These are phyloP conservation scores for Marasmius fiardii DNA, from an alignment of 1,284 basidiomycete species.

Conservation along the genomic window DNA sequence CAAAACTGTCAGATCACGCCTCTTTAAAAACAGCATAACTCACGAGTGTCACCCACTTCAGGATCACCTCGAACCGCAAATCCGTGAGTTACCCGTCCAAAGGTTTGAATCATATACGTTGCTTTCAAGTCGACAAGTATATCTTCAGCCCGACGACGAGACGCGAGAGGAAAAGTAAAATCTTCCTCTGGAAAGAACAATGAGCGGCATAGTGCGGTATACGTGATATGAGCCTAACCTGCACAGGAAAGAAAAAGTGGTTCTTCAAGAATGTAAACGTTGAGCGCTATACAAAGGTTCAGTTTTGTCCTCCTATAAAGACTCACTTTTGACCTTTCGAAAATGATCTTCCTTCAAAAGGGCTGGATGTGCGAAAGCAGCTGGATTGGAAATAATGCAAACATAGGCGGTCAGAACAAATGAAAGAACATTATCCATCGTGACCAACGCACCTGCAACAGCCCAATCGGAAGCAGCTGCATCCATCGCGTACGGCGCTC, in stretches of 20 bases:
- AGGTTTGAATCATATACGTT: slow-evolving; percentile 45
- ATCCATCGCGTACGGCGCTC: slow-evolving; percentile 47
- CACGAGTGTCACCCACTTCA: slow-evolving; percentile 35
- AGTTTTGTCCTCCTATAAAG: not conserved
- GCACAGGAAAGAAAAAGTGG: slow-evolving; percentile 53
- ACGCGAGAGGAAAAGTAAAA: slow-evolving; percentile 39
- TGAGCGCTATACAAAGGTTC: not conserved
- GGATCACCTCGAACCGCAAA: slow-evolving; percentile 41
- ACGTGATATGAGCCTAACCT: slow-evolving; percentile 27
- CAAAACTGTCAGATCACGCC: not conserved
- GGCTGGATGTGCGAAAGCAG: slow-evolving; percentile 55
- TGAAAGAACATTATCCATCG: not conserved
- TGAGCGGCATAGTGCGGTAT: not conserved
- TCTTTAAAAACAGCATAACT: slow-evolving; percentile 19
- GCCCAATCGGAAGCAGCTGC: slow-evolving; percentile 39
- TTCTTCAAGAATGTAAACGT: slow-evolving; percentile 28
- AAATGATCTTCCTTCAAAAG: slow-evolving; percentile 47
- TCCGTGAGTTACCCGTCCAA: slow-evolving; percentile 45
- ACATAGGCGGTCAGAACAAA: not conserved
- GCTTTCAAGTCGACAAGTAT: slow-evolving; percentile 40
- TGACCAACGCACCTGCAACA: slow-evolving; percentile 37
- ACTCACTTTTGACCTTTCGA: slow-evolving; percentile 42
- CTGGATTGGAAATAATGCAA: slow-evolving; percentile 28
- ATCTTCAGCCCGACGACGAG: slow-evolving; percentile 42
- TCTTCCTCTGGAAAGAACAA: slow-evolving; percentile 33